Percentiles rank a stretch among this genome's conserved stretches.
Conservation (phyloP, 2,329 filamentous ascomycete genomes). For the Aspergillus ruber region DNA sequence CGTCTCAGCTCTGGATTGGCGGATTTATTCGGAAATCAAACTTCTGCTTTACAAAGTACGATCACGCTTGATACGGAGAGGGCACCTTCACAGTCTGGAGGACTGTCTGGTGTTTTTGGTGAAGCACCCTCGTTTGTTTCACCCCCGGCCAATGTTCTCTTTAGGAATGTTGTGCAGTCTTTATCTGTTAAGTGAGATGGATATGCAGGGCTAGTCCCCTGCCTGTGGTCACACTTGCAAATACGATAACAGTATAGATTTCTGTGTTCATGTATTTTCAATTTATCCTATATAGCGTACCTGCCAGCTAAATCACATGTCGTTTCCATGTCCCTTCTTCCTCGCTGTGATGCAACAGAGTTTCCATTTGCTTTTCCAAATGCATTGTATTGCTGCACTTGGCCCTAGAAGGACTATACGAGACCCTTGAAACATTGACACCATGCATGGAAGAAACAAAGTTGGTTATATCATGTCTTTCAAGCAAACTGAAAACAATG, state of each 20-base stretch:
- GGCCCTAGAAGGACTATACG: too few species aligned
- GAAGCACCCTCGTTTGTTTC: slow-evolving; percentile 33
- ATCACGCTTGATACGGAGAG: slow-evolving; percentile 9
- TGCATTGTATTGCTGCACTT: too few species aligned
- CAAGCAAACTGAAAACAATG: slow-evolving; percentile 46
- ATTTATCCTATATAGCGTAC: too few species aligned
- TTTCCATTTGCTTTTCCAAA: too few species aligned
- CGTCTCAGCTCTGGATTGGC: slow-evolving; percentile 26
- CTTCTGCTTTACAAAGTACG: neutral
- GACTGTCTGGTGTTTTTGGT: slow-evolving; percentile 32
- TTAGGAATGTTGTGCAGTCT: slow-evolving; percentile 33
- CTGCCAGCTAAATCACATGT: too few species aligned
- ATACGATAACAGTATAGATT: too few species aligned
- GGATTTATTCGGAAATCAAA: slow-evolving; percentile 25
- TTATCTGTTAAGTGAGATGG: slow-evolving; percentile 11
- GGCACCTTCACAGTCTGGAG: slow-evolving; percentile 16
- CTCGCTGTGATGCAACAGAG: too few species aligned
- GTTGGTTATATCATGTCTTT: slow-evolving; percentile 19
- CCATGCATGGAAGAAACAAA: neutral
- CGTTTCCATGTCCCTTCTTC: too few species aligned
- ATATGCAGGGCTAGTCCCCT: neutral
- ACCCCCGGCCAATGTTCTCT: slow-evolving; percentile 31
- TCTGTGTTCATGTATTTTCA: too few species aligned
- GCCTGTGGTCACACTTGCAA: too few species aligned
- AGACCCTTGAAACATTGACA: too few species aligned